Evolutionary conservation across 2,329 filamentous ascomycete genomes (phyloP), one percentile per base, ranked within the genome.

Genomic region (Colletotrichum navitas): DNA sequence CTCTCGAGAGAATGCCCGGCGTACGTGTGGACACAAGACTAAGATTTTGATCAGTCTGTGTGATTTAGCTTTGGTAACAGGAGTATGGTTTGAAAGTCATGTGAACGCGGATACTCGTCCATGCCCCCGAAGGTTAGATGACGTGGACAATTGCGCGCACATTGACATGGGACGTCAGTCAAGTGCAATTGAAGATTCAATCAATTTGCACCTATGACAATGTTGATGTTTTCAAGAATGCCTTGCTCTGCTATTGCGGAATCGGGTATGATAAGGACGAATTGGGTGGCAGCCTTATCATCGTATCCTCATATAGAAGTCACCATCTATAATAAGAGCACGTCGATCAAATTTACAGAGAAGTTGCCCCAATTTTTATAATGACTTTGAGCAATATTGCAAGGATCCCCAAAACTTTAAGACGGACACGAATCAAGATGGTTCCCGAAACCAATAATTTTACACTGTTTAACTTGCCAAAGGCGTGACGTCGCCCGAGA

Each of bases 371-470:
- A 45, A 58, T 29, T 12, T 47, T 32, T 32, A 29, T 51, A 32
- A 29, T 65, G 52, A 21, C 26, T 24, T 7, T 24, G 21, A 36
- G 6, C 4, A 16, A 2, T 2, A 10, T 8, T 7, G 18, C 68
- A 59, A 60, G 64, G 68, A 16, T 34, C 18, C 26, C 65, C 59
- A 59, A 55, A 52, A 54, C 4, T 12, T 68, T 39, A 58, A 34
- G 21, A 32, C 51, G 11, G 21, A 12, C 58, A 34, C 45, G 64
- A 68, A 52, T 71, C 68, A 68, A 60, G 61, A 34, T 34, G 58
- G n/a, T 51, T 10, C 43, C 24, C 21, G 5, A 6, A 67, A 52
- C 43, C 64, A 43, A 68, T 36, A 63, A 47, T 5, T 63, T 55
- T 71, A 54, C 18, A 5, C 21, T 24, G 14, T 24, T 54, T 39